These are phyloP conservation scores for Amylocystis lapponica DNA, from an alignment of 768 basidiomycete species.

Conservation along the genomic window DNA sequence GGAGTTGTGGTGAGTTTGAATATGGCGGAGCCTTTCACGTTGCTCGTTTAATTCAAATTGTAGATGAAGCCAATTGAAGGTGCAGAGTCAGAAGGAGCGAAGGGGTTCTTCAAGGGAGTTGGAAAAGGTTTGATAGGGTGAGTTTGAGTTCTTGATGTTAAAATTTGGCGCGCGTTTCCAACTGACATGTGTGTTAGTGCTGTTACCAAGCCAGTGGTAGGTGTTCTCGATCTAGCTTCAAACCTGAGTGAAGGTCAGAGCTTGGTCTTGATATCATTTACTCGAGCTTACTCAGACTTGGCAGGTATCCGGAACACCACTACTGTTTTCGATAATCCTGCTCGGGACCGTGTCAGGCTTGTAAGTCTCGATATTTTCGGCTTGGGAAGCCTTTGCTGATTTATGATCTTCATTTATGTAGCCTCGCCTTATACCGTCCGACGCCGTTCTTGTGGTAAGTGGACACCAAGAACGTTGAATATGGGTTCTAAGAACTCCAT, in stretches of 20 bases:
- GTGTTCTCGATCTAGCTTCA: slow-evolving; percentile 92
- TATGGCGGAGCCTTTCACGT: background rate
- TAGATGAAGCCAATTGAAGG: slow-evolving; percentile 97
- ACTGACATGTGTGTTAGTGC: too few species aligned
- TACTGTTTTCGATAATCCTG: slow-evolving; percentile 92
- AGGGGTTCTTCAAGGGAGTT: slow-evolving; percentile 97
- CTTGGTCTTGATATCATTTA: background rate
- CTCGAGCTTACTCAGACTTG: background rate
- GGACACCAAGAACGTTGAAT: background rate
- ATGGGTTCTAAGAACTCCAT: background rate
- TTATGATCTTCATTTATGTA: slow-evolving; percentile 24
- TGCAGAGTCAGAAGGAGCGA: slow-evolving; percentile 87
- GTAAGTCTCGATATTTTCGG: slow-evolving; percentile 34
- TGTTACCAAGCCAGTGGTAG: slow-evolving; percentile 95
- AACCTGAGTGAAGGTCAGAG: slow-evolving; percentile 83
- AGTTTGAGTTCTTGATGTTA: background rate
- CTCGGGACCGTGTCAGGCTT: slow-evolving; percentile 79
- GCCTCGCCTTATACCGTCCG: slow-evolving; percentile 82
- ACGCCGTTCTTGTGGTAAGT: slow-evolving; percentile 82
- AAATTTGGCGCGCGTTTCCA: background rate
- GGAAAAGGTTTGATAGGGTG: slow-evolving; percentile 96
- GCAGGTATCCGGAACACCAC: slow-evolving; percentile 96
- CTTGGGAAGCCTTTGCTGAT: slow-evolving; percentile 1
- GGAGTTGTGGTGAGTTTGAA: slow-evolving; percentile 70
- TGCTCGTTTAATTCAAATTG: background rate